Evolutionary conservation across 2,329 filamentous ascomycete species (phyloP).

Genomic region (Taxawa tesnikishii): DNA sequence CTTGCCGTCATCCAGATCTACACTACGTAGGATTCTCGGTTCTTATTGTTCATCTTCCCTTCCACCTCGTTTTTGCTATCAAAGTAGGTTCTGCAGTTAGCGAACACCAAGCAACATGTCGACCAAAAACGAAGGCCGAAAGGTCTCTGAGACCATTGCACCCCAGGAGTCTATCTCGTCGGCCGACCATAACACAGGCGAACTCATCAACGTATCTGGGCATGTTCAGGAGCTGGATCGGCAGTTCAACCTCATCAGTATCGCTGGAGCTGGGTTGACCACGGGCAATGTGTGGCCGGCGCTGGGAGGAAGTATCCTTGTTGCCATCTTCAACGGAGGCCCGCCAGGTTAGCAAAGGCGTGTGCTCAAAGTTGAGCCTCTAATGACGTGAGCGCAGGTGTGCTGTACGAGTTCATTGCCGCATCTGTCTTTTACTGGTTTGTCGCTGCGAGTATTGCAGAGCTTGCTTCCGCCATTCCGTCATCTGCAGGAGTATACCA

Average conservation of each 20-base stretch:
- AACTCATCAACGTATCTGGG: conserved; percentile 34
- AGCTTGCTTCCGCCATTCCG: conserved; percentile 29
- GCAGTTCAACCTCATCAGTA: conserved; percentile 29
- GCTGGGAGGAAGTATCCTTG: conserved; percentile 28
- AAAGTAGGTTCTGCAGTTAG: too few species aligned
- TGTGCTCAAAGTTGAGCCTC: background rate
- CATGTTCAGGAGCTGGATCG: conserved; percentile 40
- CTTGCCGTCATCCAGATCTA: too few species aligned
- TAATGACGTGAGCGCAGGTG: background rate
- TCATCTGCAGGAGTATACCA: conserved; percentile 34
- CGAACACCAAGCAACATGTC: too few species aligned
- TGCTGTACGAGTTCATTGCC: conserved; percentile 22
- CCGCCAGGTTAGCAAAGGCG: conserved; percentile 20
- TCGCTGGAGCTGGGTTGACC: background rate
- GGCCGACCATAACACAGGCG: too few species aligned
- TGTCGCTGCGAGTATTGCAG: conserved; percentile 39
- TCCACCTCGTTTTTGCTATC: too few species aligned
- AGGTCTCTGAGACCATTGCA: too few species aligned
- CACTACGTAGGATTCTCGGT: too few species aligned
- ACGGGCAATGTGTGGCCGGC: conserved; percentile 34
- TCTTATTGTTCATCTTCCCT: too few species aligned
- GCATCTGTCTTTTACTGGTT: conserved; percentile 39
- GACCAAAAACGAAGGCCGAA: too few species aligned
- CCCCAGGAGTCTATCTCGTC: too few species aligned
- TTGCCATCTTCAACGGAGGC: conserved; percentile 33